Base-by-base conservation (phyloP, 768 basidiomycete species). In the Boletus coccyginus region DNA sequence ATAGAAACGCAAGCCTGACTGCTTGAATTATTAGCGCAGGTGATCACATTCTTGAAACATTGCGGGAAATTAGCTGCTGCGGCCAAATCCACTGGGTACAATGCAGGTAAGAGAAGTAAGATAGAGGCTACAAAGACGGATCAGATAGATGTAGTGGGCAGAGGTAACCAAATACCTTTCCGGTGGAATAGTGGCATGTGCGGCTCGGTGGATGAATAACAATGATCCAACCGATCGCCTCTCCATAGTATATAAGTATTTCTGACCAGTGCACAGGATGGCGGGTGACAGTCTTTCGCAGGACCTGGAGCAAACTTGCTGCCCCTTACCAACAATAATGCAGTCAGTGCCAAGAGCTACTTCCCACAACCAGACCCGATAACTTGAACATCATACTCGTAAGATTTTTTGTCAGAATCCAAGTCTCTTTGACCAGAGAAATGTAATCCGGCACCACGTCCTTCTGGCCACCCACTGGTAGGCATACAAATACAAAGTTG, bases 11-110 rank as follows among this genome's bases (percentile, higher is more conserved):
- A 69, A 17, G 31, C 32, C 14, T 5, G 55, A 39, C 47, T 17
- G 6, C 5, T 16, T 24, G 48, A 1, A 21, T 59, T 27, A 7
- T 42, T 31, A n/a, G 57, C 49, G 1, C 53, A 65, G 41, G 3
- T 45, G 1, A 12, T 45, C 11, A 64, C 43, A 8, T 55, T 17
- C 17, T 0, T 6, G 0, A 70, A 45, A 38, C 69, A 69, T 27
- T 58, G 58, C 4, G 48, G 3, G 50, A 62, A 46, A 29, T 66
- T 43, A 0, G 11, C 40, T 12, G 11, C 40, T 12, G 62, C 63
- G 8, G 5, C 19, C 3, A 54, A 53, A n/a, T 10, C 14, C 4
- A 24, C 7, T 10, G 55, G 47, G 19, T 19, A 57, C 2, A 39
- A 39, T 7, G 31, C 38, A 17, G 56, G 39, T 1, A 50, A 21